These are phyloP conservation scores for Esteya vermicola DNA, from an alignment of 2,329 filamentous ascomycete species.

Conservation along the genomic window DNA sequence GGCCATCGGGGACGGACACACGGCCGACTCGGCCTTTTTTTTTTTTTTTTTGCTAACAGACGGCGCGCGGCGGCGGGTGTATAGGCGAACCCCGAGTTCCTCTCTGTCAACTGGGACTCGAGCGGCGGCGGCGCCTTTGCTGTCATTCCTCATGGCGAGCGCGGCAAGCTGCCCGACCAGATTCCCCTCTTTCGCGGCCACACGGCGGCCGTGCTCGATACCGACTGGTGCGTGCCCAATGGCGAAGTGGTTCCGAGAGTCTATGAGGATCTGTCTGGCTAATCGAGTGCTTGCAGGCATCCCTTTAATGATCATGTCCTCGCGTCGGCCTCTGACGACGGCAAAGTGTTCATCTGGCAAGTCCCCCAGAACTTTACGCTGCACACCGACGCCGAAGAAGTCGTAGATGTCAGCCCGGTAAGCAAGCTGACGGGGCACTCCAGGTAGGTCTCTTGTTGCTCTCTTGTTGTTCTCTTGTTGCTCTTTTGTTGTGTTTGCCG, in stretches of 20 bases:
- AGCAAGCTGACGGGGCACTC: conserved; percentile 77
- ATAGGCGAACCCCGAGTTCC: conserved; percentile 93
- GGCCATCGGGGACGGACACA: neutral
- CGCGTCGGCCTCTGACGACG: conserved; percentile 90
- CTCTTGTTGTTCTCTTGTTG: no score
- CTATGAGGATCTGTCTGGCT: no score
- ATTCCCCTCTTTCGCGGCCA: conserved; percentile 93
- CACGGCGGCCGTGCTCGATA: conserved; percentile 89
- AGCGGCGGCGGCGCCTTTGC: conserved; percentile 94
- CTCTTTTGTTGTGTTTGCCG: no score
- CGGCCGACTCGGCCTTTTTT: no score
- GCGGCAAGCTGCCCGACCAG: conserved; percentile 78
- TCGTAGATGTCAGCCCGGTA: conserved; percentile 65
- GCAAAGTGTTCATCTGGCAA: conserved; percentile 93
- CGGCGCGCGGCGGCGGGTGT: no score
- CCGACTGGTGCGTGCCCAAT: conserved; percentile 66
- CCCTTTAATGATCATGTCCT: conserved; percentile 91
- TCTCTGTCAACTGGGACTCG: conserved; percentile 97
- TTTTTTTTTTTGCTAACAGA: no score
- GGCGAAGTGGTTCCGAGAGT: no score
- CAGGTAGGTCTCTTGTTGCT: no score
- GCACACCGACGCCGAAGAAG: conserved; percentile 71
- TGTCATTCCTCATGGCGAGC: conserved; percentile 81
- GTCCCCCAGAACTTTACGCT: conserved; percentile 81
- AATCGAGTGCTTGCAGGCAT: no score